Evolutionary conservation across 2,329 filamentous ascomycete genomes (phyloP), one percentile per base, ranked within the genome.

Genomic region (Hypoxylon sp.): DNA sequence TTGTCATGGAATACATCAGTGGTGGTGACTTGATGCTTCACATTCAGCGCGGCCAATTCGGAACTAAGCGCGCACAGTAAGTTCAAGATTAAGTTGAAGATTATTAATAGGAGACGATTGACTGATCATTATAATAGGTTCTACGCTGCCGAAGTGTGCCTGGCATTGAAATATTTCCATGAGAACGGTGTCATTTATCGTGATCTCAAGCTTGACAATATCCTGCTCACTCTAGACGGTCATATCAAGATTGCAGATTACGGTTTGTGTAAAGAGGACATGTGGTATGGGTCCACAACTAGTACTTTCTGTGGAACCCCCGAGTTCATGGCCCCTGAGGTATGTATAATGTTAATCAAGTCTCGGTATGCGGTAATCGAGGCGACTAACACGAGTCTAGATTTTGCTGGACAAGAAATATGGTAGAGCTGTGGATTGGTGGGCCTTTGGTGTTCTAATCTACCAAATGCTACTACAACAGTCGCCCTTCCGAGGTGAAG

Each of bases 391-490:
- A 17, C 30, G 6, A 3, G 46, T 20, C 17, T 66, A 96, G 91
- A 99, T 99, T 79, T 82, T 99, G 34, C 84, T 98, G 59, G 95
- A 99, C 78, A 99, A 99, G 84, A 98, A 97, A 76, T 99, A 99
- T 74, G 94, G 94, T 47, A 90, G 95, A 61, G 93, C 95, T 15
- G 95, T 99, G 44, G 95, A 99, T 78, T 99, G 95, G 95, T 99
- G 95, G 95, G 96, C 96, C 6, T 99, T 99, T 79, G 95, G 95
- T 77, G 95, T 99, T 30, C 82, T 99, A 72, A 99, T 99, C 73
- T 99, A 99, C 82, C 95, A 99, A 79, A 99, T 99, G 96, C 90
- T 99, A 59, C 87, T 99, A 50, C 96, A 99, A 76, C 96, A 99
- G 78, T 98, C 94, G 28, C 95, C 95, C 0, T 99, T 99, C 91